These are phyloP conservation scores for Chondrus crispus DNA, from an alignment of 23 red algal species.

Conservation along the genomic window DNA sequence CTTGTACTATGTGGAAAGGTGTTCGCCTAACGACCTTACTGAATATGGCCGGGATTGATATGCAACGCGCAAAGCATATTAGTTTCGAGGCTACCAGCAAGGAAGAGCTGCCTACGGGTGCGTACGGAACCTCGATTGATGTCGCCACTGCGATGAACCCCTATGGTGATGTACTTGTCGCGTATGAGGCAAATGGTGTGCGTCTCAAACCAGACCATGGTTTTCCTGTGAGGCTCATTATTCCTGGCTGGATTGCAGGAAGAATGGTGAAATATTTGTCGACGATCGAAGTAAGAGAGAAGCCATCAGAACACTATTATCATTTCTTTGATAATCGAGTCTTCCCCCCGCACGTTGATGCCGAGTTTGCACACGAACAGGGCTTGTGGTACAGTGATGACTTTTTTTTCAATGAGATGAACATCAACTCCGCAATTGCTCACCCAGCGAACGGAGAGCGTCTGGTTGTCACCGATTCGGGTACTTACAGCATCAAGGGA, in stretches of 20 bases:
- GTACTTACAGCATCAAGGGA: conserved; percentile 65
- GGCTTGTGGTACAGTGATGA: conserved; percentile 67
- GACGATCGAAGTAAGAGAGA: conserved; percentile 42
- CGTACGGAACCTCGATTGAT: conserved; percentile 72
- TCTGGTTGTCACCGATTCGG: neutral
- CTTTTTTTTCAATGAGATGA: conserved; percentile 86
- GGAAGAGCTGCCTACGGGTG: conserved; percentile 72
- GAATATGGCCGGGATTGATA: neutral
- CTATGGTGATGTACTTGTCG: conserved; percentile 72
- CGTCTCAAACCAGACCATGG: conserved; percentile 65
- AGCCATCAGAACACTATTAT: conserved; percentile 58
- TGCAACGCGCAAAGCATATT: conserved; percentile 36
- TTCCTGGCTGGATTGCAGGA: conserved; percentile 92
- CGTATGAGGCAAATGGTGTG: conserved; percentile 83
- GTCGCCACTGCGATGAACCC: conserved; percentile 65
- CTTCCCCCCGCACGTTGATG: conserved; percentile 76
- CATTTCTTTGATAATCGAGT: conserved; percentile 81
- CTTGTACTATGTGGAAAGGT: conserved; percentile 76
- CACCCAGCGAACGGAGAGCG: conserved; percentile 59
- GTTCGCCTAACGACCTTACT: conserved; percentile 70
- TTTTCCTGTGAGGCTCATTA: conserved; percentile 75
- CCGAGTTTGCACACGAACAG: conserved; percentile 52
- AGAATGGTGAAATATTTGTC: conserved; percentile 92
- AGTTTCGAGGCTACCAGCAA: conserved; percentile 48
- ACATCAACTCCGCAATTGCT: conserved; percentile 83